Evolutionary conservation across 345 rosid genomes (phyloP).

Genomic region (Chamaenerion angustifolium): DNA sequence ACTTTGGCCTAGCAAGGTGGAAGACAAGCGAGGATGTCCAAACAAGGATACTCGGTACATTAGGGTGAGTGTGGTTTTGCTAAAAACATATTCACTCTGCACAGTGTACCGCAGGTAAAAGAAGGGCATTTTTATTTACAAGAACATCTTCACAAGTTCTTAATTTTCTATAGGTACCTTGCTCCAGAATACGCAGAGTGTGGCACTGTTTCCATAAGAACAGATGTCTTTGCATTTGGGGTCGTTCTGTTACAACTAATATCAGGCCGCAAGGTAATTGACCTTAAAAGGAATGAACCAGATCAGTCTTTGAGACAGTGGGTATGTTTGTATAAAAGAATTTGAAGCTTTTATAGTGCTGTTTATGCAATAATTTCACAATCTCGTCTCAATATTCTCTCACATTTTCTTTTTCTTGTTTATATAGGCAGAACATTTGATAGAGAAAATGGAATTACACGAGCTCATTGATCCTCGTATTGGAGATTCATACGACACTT

Average conservation of each 20-base stretch:
- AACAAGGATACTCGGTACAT: constrained; percentile 47
- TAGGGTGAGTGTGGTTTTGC: constrained; percentile 38
- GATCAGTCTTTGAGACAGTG: constrained; percentile 37
- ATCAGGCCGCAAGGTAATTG: constrained; percentile 35
- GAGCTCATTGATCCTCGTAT: constrained; percentile 34
- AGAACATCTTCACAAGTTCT: background rate
- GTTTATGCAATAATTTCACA: too few relatives aligned
- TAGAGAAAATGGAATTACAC: constrained; percentile 31
- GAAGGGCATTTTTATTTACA: too few relatives aligned
- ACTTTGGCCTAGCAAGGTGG: constrained; percentile 66
- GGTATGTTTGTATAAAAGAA: constrained; percentile 17
- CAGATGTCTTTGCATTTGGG: constrained; percentile 54
- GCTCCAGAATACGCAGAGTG: constrained; percentile 56
- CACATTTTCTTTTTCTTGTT: background rate
- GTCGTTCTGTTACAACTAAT: constrained; percentile 39
- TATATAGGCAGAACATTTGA: constrained; percentile 30
- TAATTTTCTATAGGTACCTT: constrained; percentile 30
- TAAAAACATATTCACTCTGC: background rate
- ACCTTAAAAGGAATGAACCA: constrained; percentile 13
- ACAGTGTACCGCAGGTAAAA: too few relatives aligned
- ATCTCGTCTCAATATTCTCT: too few relatives aligned
- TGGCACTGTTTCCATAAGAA: constrained; percentile 43
- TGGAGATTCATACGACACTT: constrained; percentile 23
- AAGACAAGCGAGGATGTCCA: constrained; percentile 35
- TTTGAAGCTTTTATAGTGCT: too few relatives aligned